phyloP scores from a whole-genome alignment of 257 asterid genomes.

The Jacaranda copaia region DNA sequence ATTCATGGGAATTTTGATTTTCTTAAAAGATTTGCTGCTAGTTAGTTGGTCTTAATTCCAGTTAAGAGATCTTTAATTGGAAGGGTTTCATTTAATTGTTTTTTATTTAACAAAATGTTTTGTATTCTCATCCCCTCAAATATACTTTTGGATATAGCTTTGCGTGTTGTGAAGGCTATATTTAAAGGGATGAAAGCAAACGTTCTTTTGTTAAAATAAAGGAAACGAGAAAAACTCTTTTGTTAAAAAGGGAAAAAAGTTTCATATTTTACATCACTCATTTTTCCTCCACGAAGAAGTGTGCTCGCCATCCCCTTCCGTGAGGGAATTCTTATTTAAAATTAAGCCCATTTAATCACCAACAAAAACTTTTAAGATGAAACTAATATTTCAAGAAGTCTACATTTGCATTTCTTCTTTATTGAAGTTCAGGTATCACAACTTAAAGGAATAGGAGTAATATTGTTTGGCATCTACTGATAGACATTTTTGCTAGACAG shows the following conservation, averaged over 20 bases:
- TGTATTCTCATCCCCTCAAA: neutral
- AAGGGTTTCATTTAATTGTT: neutral
- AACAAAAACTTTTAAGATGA: neutral
- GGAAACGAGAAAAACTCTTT: neutral
- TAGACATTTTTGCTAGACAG: neutral
- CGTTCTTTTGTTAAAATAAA: neutral
- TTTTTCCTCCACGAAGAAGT: neutral
- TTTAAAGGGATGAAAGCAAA: neutral
- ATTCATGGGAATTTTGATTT: neutral
- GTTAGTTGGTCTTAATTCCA: too few species aligned
- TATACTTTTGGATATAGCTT: neutral
- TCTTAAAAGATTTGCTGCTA: too few species aligned
- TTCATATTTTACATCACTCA: neutral
- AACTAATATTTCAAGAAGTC: constrained; percentile 2
- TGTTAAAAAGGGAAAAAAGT: neutral
- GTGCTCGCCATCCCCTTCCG: constrained; percentile 2
- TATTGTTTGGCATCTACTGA: neutral
- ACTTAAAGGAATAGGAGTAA: neutral
- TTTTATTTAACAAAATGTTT: neutral
- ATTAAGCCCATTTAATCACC: constrained; percentile 11
- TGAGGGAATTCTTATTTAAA: constrained; percentile 8
- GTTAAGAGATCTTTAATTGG: too few species aligned
- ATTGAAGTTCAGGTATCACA: neutral
- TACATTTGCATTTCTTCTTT: neutral
- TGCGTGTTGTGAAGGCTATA: neutral